phyloP scores from a whole-genome alignment of 257 asterid genomes.

The Solanum pinnatisectum region DNA sequence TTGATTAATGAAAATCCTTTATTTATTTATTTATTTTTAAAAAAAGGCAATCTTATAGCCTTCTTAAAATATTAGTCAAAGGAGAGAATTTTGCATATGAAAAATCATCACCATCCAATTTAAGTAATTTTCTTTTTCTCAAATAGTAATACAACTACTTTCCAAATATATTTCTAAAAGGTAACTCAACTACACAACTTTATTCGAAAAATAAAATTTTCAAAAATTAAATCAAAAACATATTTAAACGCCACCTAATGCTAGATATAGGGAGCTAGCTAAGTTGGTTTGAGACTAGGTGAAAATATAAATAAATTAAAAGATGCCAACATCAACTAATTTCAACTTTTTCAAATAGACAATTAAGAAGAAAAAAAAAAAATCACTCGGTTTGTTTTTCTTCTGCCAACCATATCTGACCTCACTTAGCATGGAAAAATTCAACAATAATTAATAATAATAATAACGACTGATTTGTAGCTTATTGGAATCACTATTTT shows the following conservation, averaged over 20 bases:
- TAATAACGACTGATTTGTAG: background rate
- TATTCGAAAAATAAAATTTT: background rate
- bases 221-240: background rate
- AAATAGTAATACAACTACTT: background rate
- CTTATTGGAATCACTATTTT: constrained; percentile 1
- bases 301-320: background rate
- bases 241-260: background rate
- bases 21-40: fast-evolving
- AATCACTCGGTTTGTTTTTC: background rate
- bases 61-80: background rate
- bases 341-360: background rate
- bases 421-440: background rate
- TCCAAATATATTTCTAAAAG: background rate
- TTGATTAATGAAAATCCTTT: too few relatives aligned
- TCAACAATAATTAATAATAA: background rate
- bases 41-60: background rate
- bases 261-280: background rate
- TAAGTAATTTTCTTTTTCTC: background rate
- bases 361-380: background rate
- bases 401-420: constrained; percentile 7
- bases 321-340: background rate
- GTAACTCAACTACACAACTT: background rate
- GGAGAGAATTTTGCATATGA: background rate
- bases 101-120: background rate
- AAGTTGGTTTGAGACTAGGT: background rate